A percentile compares a stretch with the other conserved stretches of the same genome.
Conservation (phyloP, 352 stramenopile species). For the Globisporangium nunn region DNA sequence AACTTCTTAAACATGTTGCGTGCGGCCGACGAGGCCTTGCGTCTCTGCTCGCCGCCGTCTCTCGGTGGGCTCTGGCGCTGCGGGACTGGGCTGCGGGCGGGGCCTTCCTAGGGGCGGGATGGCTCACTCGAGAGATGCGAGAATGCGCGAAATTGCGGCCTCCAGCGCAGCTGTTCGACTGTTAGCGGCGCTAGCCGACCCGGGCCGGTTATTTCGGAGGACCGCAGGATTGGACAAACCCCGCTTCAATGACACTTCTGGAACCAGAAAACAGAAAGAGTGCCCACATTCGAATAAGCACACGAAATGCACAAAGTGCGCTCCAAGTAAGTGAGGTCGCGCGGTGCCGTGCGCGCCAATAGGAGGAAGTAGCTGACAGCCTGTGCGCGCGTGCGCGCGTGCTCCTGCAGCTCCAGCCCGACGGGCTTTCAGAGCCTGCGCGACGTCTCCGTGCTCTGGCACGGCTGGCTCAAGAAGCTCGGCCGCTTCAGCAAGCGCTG, state of each 20-base stretch:
- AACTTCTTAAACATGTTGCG: constrained; percentile 69
- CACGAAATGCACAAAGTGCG: constrained; percentile 35
- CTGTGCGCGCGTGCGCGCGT: constrained; percentile 1
- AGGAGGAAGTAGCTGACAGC: not conserved
- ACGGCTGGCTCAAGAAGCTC: constrained; percentile 82
- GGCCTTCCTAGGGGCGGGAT: no score
- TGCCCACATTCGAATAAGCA: not conserved
- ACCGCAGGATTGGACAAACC: no score
- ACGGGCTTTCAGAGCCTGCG: constrained; percentile 40
- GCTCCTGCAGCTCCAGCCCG: constrained; percentile 28
- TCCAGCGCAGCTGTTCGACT: no score
- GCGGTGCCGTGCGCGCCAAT: not conserved
- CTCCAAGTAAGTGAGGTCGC: constrained; percentile 30
- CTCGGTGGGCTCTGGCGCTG: no score
- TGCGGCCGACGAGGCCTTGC: no score
- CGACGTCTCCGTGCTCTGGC: constrained; percentile 70
- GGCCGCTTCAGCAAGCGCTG: constrained; percentile 79
- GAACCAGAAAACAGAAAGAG: not conserved
- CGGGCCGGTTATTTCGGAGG: no score
- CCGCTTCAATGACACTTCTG: not conserved
- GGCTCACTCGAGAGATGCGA: no score
- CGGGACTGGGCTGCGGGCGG: no score
- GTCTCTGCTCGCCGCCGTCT: no score
- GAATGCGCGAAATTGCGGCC: no score
- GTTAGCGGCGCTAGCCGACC: no score